These are phyloP conservation scores for Solidago caesia DNA, from an alignment of 129 eudicot genomes.

Conservation along the genomic window DNA sequence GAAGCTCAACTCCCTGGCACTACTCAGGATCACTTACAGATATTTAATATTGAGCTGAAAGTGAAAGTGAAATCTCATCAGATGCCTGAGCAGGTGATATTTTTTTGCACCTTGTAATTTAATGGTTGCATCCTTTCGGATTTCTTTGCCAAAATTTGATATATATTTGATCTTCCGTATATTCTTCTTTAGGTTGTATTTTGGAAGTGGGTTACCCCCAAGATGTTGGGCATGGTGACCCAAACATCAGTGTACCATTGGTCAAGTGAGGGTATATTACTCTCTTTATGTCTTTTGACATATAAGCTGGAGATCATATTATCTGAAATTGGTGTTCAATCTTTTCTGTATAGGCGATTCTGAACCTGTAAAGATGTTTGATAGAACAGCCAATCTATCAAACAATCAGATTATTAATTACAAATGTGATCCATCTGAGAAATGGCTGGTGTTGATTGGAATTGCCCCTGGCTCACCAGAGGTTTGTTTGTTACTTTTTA, in stretches of 20 bases:
- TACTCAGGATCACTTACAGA: constrained; percentile 94
- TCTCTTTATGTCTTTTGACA: background rate
- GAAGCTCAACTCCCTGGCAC: constrained; percentile 98
- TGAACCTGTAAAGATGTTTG: constrained; percentile 88
- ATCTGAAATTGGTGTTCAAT: background rate
- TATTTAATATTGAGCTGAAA: constrained; percentile 86
- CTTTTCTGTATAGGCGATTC: constrained; percentile 59
- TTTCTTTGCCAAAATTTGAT: constrained; percentile 2
- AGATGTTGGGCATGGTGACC: constrained; percentile 78
- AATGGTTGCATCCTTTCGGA: background rate
- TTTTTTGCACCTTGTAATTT: background rate
- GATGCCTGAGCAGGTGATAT: constrained; percentile 96
- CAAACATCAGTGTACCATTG: constrained; percentile 78
- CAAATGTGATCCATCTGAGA: constrained; percentile 83
- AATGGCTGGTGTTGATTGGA: constrained; percentile 96
- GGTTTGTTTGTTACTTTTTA: constrained; percentile 43
- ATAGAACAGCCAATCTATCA: constrained; percentile 83
- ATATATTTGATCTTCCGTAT: background rate
- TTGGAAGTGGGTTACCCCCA: constrained; percentile 84
- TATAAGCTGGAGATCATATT: background rate
- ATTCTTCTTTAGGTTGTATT: constrained; percentile 55
- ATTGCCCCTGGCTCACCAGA: constrained; percentile 95
- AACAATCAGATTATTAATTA: constrained; percentile 92
- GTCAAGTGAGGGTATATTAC: constrained; percentile 65
- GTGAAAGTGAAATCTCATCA: constrained; percentile 91